phyloP scores from a whole-genome alignment of 306 rosid species.

The Carpinus fangiana region DNA sequence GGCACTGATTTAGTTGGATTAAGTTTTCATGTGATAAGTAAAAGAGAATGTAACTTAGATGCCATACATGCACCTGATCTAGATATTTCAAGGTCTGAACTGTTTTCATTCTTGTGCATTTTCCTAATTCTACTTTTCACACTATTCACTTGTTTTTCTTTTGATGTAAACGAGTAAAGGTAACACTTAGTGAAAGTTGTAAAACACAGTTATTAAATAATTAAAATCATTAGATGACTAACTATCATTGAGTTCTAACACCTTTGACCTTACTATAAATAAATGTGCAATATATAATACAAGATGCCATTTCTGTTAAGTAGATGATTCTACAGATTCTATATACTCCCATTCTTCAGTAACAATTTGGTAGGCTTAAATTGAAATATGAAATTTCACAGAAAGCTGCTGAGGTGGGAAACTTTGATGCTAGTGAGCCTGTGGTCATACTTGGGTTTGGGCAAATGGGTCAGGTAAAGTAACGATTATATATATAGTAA shows the following conservation, averaged over 20 bases:
- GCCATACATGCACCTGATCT: slow-evolving; percentile 5
- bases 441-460: slow-evolving; percentile 97
- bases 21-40: background rate
- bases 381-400: slow-evolving; percentile 41
- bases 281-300: background rate
- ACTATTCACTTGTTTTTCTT: too few species aligned
- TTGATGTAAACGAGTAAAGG: too few species aligned
- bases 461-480: slow-evolving; percentile 91
- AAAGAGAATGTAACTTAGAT: slow-evolving; percentile 21
- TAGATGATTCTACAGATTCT: background rate
- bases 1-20: background rate
- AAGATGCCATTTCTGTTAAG: background rate
- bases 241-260: background rate
- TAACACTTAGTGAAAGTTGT: background rate
- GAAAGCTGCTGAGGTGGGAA: slow-evolving; percentile 56
- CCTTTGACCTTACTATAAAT: background rate
- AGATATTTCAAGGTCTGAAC: slow-evolving; percentile 7
- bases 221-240: background rate
- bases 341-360: slow-evolving; percentile 5
- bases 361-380: slow-evolving; percentile 12
- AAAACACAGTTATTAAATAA: background rate
- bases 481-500: slow-evolving; percentile 25
- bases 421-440: slow-evolving; percentile 76
- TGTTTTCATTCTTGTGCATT: slow-evolving; percentile 15
- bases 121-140: slow-evolving; percentile 20